Evolutionary conservation across 192 early-diverging fungal genomes (phyloP).

Genomic region (Entomortierella lignicola): DNA sequence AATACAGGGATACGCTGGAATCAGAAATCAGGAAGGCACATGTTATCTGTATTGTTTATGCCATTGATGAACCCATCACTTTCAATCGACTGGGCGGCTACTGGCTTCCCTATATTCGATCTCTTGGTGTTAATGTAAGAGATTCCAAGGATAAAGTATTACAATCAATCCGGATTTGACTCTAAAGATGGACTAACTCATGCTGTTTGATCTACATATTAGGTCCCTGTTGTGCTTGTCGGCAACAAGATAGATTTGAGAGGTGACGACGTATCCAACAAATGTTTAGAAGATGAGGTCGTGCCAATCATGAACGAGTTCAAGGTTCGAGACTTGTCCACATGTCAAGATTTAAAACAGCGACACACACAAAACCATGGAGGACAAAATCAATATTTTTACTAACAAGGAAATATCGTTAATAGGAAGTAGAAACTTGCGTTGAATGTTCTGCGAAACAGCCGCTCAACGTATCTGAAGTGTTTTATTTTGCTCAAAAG

Average conservation of each 20-base stretch:
- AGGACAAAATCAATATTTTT: background rate
- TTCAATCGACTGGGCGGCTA: constrained; percentile 86
- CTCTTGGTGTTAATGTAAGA: constrained; percentile 89
- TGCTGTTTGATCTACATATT: background rate
- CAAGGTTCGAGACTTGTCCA: constrained; percentile 66
- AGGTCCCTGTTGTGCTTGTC: constrained; percentile 94
- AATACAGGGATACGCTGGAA: constrained; percentile 90
- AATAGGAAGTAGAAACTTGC: constrained; percentile 96
- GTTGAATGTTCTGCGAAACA: constrained; percentile 99
- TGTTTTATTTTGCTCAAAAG: constrained; percentile 99
- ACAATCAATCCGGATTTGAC: no score
- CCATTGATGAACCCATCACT: constrained; percentile 85
- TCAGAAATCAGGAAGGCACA: constrained; percentile 96
- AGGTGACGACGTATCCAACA: constrained; percentile 86
- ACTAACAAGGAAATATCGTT: background rate
- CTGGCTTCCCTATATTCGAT: constrained; percentile 95
- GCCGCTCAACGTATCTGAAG: constrained; percentile 94
- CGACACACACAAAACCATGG: background rate
- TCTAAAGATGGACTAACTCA: background rate
- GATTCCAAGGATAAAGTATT: background rate
- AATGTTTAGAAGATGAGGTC: constrained; percentile 92
- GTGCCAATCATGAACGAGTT: constrained; percentile 99
- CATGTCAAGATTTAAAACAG: background rate
- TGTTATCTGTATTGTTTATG: constrained; percentile 98
- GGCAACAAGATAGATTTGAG: constrained; percentile 93